phyloP scores from a whole-genome alignment of 2,329 filamentous ascomycete genomes.

The Trichoderma breve region DNA sequence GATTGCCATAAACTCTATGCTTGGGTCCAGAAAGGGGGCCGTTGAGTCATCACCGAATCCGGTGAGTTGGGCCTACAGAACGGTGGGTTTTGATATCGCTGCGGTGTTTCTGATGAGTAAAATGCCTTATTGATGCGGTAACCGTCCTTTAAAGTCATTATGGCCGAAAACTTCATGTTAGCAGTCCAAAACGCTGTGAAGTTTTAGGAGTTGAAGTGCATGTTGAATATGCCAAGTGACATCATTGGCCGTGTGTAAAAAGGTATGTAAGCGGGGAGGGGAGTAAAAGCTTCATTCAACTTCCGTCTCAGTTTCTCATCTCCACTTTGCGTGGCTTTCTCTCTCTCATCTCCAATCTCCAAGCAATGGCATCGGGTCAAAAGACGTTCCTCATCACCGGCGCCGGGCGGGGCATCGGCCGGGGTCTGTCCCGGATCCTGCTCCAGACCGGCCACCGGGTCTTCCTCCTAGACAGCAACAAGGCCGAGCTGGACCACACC shows the following conservation, averaged over 20 bases:
- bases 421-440: slow-evolving; percentile 31
- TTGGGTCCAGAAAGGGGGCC: not conserved
- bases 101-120: not conserved
- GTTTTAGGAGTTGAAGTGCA: not conserved
- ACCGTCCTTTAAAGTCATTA: not conserved
- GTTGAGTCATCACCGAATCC: not conserved
- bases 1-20: not conserved
- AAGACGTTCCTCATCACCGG: slow-evolving; percentile 28
- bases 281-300: not conserved
- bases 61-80: not conserved
- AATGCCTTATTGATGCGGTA: not conserved
- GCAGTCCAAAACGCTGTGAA: not conserved
- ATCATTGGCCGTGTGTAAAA: not conserved
- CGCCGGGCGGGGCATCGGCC: slow-evolving; percentile 26
- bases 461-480: slow-evolving; percentile 40
- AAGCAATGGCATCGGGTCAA: slow-evolving; percentile 13
- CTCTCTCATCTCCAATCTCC: not conserved
- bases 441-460: slow-evolving; percentile 40
- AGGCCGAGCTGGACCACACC: slow-evolving; percentile 38
- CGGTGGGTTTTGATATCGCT: not conserved
- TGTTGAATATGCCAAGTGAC: not conserved
- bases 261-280: not conserved
- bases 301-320: not conserved
- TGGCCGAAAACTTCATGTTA: not conserved
- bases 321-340: not conserved